Conservation (phyloP, 331 rosid genomes). For the Quercus phellos region DNA sequence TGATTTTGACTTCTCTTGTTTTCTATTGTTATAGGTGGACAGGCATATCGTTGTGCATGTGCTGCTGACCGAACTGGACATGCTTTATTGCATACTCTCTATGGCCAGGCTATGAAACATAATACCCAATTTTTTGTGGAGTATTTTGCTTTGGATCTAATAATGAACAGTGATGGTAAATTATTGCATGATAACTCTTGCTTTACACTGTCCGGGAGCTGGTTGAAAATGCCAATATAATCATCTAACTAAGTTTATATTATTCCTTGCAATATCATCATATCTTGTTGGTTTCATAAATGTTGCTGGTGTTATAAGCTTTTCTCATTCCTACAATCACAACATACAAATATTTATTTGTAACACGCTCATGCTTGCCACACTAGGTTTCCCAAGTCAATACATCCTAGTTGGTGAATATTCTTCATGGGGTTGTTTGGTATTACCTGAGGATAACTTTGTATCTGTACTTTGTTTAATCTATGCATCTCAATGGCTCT, state of each 20-base stretch:
- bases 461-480: neutral
- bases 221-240: neutral
- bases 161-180: slow-evolving; percentile 87
- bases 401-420: neutral
- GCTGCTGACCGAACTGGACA: slow-evolving; percentile 99
- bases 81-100: slow-evolving; percentile 91
- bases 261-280: neutral
- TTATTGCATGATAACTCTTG: neutral
- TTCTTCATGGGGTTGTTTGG: neutral
- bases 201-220: neutral
- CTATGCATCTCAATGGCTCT: neutral
- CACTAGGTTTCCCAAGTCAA: neutral
- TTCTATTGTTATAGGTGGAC: slow-evolving; percentile 68
- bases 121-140: slow-evolving; percentile 97
- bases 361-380: neutral
- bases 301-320: neutral
- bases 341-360: neutral
- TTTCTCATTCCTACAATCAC: neutral
- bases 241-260: neutral
- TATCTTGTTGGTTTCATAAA: neutral
- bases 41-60: slow-evolving; percentile 99
- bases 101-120: slow-evolving; percentile 97
- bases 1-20: slow-evolving; percentile 21
- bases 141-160: slow-evolving; percentile 88
- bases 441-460: neutral